A percentile compares a stretch with the other conserved stretches of the same genome.
Conservation (phyloP, 2,329 filamentous ascomycete genomes). For the Emmonsiellopsis sp. region DNA sequence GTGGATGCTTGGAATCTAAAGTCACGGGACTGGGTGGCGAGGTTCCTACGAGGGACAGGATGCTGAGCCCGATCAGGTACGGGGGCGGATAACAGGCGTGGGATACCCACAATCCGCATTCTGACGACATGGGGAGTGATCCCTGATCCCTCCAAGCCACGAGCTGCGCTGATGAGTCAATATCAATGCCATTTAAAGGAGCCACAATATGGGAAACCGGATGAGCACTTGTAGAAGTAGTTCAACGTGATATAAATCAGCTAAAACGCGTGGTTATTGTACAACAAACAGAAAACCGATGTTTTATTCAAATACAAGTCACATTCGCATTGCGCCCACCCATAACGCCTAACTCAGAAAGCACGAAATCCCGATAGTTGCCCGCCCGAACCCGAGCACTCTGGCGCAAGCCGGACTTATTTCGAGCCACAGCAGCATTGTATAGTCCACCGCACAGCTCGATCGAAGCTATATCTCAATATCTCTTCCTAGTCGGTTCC, state of each 20-base stretch:
- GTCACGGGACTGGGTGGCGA: neutral
- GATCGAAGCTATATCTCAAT: constrained; percentile 31
- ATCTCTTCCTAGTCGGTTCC: constrained; percentile 67
- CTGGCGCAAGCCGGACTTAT: too few species aligned
- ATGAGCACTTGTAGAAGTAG: too few species aligned
- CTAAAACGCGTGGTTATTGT: too few species aligned
- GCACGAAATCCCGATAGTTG: neutral
- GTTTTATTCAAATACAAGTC: neutral
- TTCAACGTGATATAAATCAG: too few species aligned
- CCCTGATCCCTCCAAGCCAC: too few species aligned
- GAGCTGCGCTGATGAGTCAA: too few species aligned
- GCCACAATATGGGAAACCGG: too few species aligned
- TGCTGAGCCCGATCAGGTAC: neutral
- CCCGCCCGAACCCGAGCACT: neutral
- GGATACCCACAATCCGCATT: too few species aligned
- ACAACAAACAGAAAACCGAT: neutral
- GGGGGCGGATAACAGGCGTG: neutral
- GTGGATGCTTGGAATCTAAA: neutral
- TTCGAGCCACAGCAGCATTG: too few species aligned
- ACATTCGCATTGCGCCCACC: neutral
- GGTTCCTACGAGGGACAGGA: neutral
- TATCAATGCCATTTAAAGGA: too few species aligned
- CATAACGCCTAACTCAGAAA: constrained; percentile 6
- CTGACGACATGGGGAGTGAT: too few species aligned
- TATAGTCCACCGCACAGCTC: too few species aligned